Percentiles rank a stretch among this genome's conserved stretches.
These are phyloP conservation scores for Yamadazyma paraphyllophila DNA, from an alignment of 805 yeast species.

Conservation along the genomic window DNA sequence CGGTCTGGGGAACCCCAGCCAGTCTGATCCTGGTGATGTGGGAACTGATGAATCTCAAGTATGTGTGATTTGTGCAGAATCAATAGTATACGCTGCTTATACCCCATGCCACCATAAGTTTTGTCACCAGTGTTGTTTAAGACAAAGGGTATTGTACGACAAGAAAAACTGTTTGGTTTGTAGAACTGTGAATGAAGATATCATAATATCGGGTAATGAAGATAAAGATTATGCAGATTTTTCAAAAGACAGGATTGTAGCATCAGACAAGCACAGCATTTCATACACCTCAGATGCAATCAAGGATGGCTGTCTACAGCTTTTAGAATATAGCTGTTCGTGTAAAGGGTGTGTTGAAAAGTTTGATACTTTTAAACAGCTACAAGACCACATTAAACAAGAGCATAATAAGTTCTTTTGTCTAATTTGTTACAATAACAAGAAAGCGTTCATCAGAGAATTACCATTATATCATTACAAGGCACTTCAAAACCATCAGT, in stretches of 20 bases:
- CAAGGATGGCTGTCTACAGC: slow-evolving; percentile 44
- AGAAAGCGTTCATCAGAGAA: slow-evolving; percentile 75
- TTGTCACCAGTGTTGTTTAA: slow-evolving; percentile 78
- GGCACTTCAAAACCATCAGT: slow-evolving; percentile 67
- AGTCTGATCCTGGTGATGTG: not conserved
- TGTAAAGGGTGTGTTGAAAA: slow-evolving; percentile 34
- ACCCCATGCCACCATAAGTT: slow-evolving; percentile 83
- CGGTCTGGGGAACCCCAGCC: too few species aligned
- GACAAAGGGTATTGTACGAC: slow-evolving; percentile 77
- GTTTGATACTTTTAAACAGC: slow-evolving; percentile 51
- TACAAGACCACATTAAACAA: slow-evolving; percentile 63
- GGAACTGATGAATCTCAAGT: slow-evolving; percentile 34
- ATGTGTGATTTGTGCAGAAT: slow-evolving; percentile 86
- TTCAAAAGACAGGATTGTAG: slow-evolving; percentile 26
- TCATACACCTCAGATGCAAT: slow-evolving; percentile 58
- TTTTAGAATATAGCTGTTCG: slow-evolving; percentile 60
- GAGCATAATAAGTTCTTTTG: slow-evolving; percentile 68
- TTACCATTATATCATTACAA: slow-evolving; percentile 57
- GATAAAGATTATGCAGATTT: slow-evolving; percentile 38
- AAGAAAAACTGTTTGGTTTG: slow-evolving; percentile 81
- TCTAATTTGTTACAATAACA: slow-evolving; percentile 71
- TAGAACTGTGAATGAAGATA: slow-evolving; percentile 60
- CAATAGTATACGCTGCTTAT: slow-evolving; percentile 59
- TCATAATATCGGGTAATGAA: slow-evolving; percentile 54
- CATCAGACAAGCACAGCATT: slow-evolving; percentile 48